Conservation (phyloP, 495 filamentous ascomycete species). For the Penicillium paxilli region DNA sequence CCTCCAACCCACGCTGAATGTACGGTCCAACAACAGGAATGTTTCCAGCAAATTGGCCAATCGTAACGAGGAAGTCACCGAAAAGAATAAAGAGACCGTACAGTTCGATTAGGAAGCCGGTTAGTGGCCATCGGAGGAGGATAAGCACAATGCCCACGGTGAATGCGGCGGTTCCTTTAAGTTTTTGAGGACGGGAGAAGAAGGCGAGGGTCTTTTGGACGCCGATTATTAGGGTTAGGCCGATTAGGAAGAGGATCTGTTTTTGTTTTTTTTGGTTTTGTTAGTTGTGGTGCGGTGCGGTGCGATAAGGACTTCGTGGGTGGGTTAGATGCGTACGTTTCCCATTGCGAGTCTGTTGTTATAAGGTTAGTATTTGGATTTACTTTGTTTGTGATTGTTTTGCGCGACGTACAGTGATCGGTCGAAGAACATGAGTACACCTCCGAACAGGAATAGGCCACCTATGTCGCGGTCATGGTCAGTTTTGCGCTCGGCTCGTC, state of each 20-base stretch:
- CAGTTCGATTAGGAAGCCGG: conserved; percentile 86
- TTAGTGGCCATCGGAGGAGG: conserved; percentile 80
- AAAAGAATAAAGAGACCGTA: conserved; percentile 94
- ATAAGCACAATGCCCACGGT: conserved; percentile 81
- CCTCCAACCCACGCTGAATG: conserved; percentile 67
- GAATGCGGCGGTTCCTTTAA: conserved; percentile 90
- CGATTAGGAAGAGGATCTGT: conserved; percentile 95
- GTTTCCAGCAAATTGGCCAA: conserved; percentile 80
- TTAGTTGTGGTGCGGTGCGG: conserved; percentile 2
- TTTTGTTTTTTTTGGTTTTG: too few relatives aligned
- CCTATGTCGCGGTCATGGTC: conserved; percentile 46
- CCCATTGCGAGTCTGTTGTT: conserved; percentile 75
- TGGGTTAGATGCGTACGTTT: conserved; percentile 54
- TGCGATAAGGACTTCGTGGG: not conserved
- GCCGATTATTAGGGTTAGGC: conserved; percentile 94
- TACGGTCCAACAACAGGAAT: conserved; percentile 85
- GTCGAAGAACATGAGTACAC: conserved; percentile 95
- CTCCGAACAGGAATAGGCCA: conserved; percentile 88
- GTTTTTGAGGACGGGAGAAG: conserved; percentile 90
- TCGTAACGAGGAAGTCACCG: conserved; percentile 93
- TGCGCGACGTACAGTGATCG: conserved; percentile 68
- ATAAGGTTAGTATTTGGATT: conserved; percentile 4
- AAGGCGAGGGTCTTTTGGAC: conserved; percentile 84
- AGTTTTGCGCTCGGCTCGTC: not conserved
- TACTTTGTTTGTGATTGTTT: not conserved